Evolutionary conservation across 2,329 filamentous ascomycete genomes (phyloP), one percentile per base, ranked within the genome.

Genomic region (Metarhizium brunneum): DNA sequence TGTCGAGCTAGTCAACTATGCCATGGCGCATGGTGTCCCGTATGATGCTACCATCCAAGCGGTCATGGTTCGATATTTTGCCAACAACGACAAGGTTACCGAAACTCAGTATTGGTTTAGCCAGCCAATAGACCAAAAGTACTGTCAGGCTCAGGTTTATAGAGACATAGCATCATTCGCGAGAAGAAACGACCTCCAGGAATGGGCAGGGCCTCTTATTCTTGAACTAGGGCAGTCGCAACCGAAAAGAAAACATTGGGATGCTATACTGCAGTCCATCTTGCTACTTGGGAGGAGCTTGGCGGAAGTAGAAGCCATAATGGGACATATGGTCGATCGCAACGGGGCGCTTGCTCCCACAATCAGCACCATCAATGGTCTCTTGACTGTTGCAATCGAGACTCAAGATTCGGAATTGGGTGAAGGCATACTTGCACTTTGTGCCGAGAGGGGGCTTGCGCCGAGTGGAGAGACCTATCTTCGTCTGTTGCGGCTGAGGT

Each of bases 371-470:
- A 84, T 97, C 63, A 95, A 97, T 65, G 73, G 76, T 6, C 77
- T 97, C 30, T 78, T 97, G 18, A 79, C 82, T 54, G 84, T 85
- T 56, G 88, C 90, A 10, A 85, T 86, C 60, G 80, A 82, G n/a
- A 79, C 80, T 54, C 77, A 85, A 11, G 85, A 95, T 62, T 78
- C 84, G 0, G 83, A 88, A 61, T 74, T 88, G 49, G 89, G 88
- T 5, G 85, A 92, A 65, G 80, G 89, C 13, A 87, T 92, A 59
- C 77, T 90, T 50, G 72, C 80, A 1, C 71, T 96, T 11, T 84
- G 85, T 2, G 68, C 80, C 48, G 83, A 85, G 63, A 80, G 84
- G 63, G 80, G 79, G 4, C 80, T 96, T 25, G 68, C 76, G 53
- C 82, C 87, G 0, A 82, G 95, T 66, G 79, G 82, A 11, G 76